Conservation (phyloP, 805 yeast genomes). For the Metschnikowia aberdeeniae region DNA sequence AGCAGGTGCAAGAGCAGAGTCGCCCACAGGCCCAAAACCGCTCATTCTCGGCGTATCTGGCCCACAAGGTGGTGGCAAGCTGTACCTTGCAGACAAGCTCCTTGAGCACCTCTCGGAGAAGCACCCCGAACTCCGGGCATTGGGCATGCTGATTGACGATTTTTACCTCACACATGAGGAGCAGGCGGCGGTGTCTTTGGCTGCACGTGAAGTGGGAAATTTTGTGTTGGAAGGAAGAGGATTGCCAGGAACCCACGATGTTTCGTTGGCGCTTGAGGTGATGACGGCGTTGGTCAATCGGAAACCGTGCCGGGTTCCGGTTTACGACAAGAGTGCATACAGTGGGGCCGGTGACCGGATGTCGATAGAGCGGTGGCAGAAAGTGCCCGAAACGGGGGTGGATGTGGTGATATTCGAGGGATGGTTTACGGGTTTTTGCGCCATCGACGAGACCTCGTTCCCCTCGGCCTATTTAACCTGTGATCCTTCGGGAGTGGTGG, state of each 20-base stretch:
- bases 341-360: conserved; percentile 78
- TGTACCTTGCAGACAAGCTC: conserved; percentile 48
- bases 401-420: conserved; percentile 84
- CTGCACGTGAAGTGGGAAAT: conserved; percentile 33
- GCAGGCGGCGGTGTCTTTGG: conserved; percentile 45
- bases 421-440: conserved; percentile 81
- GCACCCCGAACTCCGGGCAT: conserved; percentile 36
- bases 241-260: conserved; percentile 91
- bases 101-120: conserved; percentile 25
- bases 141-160: conserved; percentile 78
- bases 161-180: conserved; percentile 66
- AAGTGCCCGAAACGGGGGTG: conserved; percentile 28
- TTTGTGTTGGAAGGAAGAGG: conserved; percentile 73
- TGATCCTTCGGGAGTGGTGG: conserved; percentile 18
- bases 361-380: conserved; percentile 36
- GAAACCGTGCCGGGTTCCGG: conserved; percentile 42
- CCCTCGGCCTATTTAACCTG: conserved; percentile 18
- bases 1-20: not conserved
- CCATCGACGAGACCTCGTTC: conserved; percentile 23
- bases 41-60: conserved; percentile 58
- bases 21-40: conserved; percentile 24
- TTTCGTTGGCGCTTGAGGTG: conserved; percentile 38
- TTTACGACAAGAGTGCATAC: conserved; percentile 71
- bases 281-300: conserved; percentile 29
- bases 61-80: conserved; percentile 80